Base-by-base conservation (phyloP, 345 rosid species). In the Erysimum cheiranthoides region DNA sequence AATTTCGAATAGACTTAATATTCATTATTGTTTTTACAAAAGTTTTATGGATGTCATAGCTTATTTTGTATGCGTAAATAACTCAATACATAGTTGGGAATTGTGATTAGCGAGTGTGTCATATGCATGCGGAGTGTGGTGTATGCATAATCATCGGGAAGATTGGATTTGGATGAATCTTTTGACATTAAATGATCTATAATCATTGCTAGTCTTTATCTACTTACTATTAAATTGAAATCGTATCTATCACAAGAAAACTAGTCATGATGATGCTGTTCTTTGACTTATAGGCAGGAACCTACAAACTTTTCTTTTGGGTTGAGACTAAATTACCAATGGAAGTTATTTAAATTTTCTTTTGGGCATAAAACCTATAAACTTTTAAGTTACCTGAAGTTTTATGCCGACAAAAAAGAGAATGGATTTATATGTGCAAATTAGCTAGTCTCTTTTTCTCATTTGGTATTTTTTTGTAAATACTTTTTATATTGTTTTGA, bases 231-330 rank as follows among this genome's bases (percentile, higher is more conserved):
- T 30, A 63, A 53, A 70, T 36, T 45, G 30, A 46, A 70, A 16
- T 53, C 40, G 75, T 76, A 61, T 76, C 59, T 35, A 50, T 75
- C 59, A 76, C 65, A 64, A 77, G 76, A 71, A 70, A 70, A 66
- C 66, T 56, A 57, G 72, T 53, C 65, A 77, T 77, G 80, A 69
- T 76, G 75, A 70, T 70, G 74, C 51, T 56, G 79, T 71, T 53
- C 65, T 70, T 70, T 76, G 71, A 62, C 80, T 70, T 43, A 21
- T 60, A 60, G 69, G 57, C 27, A 54, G 39, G 12, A 53, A 69
- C 65, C 79, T 76, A 61, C 27, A n/a, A 13, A 51, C 49, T 12
- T 68, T 68, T 51, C 28, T 14, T 59, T 40, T 61, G 18, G 57
- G 31, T 32, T 21, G 25, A 65, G 27, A 39, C 14, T 50, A 73